phyloP scores from a whole-genome alignment of 2,329 filamentous ascomycete species.

The Talaromyces sp. region DNA sequence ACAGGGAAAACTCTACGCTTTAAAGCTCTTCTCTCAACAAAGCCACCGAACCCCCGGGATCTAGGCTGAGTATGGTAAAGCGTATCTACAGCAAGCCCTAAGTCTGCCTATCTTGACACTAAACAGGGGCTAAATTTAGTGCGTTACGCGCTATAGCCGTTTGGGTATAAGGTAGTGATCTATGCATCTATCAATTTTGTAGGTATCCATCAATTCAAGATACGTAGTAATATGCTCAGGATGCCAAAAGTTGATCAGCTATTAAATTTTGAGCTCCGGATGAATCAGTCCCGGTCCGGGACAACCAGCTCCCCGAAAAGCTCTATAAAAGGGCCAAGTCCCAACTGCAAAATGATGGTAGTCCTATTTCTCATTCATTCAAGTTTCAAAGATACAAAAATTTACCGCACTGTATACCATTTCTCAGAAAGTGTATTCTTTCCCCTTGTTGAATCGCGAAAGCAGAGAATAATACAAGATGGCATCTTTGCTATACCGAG shows the following conservation, averaged over 20 bases:
- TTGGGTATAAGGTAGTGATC: not conserved
- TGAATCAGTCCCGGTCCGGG: not conserved
- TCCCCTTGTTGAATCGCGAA: not conserved
- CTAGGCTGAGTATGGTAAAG: not conserved
- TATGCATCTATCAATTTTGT: not conserved
- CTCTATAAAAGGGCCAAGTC: not conserved
- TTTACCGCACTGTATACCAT: not conserved
- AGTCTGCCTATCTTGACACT: not conserved
- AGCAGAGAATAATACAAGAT: not conserved
- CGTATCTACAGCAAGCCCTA: not conserved
- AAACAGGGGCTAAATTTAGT: not conserved
- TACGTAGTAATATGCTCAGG: not conserved
- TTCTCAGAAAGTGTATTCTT: not conserved
- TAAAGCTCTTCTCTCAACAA: not conserved
- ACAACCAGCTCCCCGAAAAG: not conserved
- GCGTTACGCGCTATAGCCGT: slow-evolving; percentile 13
- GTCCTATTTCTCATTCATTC: not conserved
- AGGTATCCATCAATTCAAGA: not conserved
- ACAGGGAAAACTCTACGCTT: not conserved
- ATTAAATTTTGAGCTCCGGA: not conserved
- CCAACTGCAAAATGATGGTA: not conserved
- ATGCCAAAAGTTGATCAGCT: not conserved
- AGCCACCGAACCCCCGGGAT: not conserved
- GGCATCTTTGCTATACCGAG: not conserved
- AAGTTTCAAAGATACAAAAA: not conserved